Evolutionary conservation across 2,329 filamentous ascomycete species (phyloP), one percentile per base, ranked within the genome.

Genomic region (Fusarium denticulatum): DNA sequence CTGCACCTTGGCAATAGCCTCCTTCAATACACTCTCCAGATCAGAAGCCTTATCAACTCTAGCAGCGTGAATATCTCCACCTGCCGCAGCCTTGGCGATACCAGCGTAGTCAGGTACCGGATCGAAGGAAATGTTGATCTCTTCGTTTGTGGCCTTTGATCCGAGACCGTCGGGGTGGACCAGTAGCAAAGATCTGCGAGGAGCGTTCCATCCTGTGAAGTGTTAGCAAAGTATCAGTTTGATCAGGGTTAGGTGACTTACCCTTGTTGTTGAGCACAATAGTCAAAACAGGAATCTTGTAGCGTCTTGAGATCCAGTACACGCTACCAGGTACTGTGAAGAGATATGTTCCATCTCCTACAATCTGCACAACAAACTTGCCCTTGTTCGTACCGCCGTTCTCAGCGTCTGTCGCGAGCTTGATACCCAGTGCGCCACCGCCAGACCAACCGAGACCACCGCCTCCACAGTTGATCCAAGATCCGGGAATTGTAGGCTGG

Each of bases 401-500:
- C 72, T 82, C 81, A 9, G 73, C 75, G 34, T 83, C 81, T 2
- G 80, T 89, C 0, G 92, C 94, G 13, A 96, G 87, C 79, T 95
- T 95, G 78, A 95, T 91, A 5, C 93, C 94, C 7, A 96, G 81
- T 0, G 92, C 91, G 59, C 85, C 93, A 20, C 94, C 93, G 20
- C 93, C 93, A 16, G 90, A 93, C 93, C 93, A 96, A 5, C 93
- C 93, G 0, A 96, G 89, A 5, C 94, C 94, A 20, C 93, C 93
- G 2, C 92, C 93, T 3, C 93, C 93, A 79, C 93, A 95, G 80
- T 95, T 95, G 77, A 96, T 90, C 92, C 92, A 95, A 1, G 89
- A 90, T 0, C 93, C 92, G 0, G 93, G 93, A 0, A 90, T 78
- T 0, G 87, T 90, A 6, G 90, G 87, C 76, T 91, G 90, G 13